Conservation (phyloP, 495 filamentous ascomycete genomes). For the Podospora tetraspora region DNA sequence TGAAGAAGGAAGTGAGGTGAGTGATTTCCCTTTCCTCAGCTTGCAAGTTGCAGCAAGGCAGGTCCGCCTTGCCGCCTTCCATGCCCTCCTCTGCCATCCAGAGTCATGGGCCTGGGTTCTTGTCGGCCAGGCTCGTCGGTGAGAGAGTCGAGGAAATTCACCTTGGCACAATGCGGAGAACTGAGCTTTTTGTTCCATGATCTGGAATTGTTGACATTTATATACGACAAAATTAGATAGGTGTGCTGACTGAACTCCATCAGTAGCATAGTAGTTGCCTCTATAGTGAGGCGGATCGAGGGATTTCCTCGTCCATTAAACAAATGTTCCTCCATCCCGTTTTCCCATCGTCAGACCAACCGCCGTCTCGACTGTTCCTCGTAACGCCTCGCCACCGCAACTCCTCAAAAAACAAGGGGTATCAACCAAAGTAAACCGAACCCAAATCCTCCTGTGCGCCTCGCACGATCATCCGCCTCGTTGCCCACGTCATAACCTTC, state of each 20-base stretch:
- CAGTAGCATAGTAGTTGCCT: not conserved
- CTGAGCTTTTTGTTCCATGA: not conserved
- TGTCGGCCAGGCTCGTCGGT: not conserved
- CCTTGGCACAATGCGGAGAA: not conserved
- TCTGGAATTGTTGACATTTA: not conserved
- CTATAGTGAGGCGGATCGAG: not conserved
- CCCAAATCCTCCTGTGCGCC: not conserved
- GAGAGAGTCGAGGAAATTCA: not conserved
- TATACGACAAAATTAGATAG: not conserved
- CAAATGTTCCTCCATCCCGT: not conserved
- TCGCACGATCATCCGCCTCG: not conserved
- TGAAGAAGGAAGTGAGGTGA: not conserved
- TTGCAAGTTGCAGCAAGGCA: not conserved
- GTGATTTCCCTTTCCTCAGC: not conserved
- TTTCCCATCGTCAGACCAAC: not conserved
- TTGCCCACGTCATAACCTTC: not conserved
- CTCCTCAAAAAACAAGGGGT: not conserved
- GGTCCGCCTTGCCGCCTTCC: not conserved
- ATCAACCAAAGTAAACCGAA: not conserved
- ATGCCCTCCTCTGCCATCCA: not conserved
- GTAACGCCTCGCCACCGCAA: not conserved
- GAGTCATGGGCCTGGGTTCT: not conserved
- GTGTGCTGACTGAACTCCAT: not conserved
- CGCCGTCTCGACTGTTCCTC: not conserved
- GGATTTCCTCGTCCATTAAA: not conserved